Evolutionary conservation across 2,329 filamentous ascomycete genomes (phyloP), one percentile per base, ranked within the genome.

Genomic region (Phyllosticta citrichinensis): DNA sequence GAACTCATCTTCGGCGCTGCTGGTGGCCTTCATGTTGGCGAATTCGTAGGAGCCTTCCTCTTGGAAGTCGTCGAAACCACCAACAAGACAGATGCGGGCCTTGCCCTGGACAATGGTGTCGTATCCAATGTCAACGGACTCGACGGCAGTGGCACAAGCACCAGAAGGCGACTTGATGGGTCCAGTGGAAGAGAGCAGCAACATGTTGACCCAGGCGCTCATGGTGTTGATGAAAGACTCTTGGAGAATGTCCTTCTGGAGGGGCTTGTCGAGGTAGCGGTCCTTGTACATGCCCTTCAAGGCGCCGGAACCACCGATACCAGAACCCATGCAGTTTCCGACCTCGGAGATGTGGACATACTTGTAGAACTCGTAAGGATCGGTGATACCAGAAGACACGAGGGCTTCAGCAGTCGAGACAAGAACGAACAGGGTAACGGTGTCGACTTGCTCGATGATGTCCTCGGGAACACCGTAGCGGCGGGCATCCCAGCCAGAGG

Each of bases 211-310:
- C 94, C 94, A 99, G 17, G 94, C 94, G 68, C 90, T 88, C 93
- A 99, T 99, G 61, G 94, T 99, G 82, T 99, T 99, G 83, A 99
- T 97, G 82, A 99, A 99, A 12, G 94, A 97, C 78, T 99, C 94
- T 73, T 99, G 95, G 14, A 99, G 83, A 73, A 99, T 97, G 72
- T 99, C 94, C 78, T 97, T 99, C 78, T 99, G 95, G 56, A 99
- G 84, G 61, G 93, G 94, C 80, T 92, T 94, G 79, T 99, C 94
- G 64, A 97, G 83, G 85, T 87, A 97, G 63, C 94, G 89, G 75
- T 97, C 93, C 77, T 93, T 94, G 82, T 97, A 96, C 93, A 99
- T 99, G 69, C 93, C 93, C 69, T 91, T 87, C 66, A 99, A 83
- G 68, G 94, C 94, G 69, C 85, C 85, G 63, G 91, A 88, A 78